These are phyloP conservation scores for Saprolegnia diclina DNA, from an alignment of 352 stramenopile genomes.

Conservation along the genomic window DNA sequence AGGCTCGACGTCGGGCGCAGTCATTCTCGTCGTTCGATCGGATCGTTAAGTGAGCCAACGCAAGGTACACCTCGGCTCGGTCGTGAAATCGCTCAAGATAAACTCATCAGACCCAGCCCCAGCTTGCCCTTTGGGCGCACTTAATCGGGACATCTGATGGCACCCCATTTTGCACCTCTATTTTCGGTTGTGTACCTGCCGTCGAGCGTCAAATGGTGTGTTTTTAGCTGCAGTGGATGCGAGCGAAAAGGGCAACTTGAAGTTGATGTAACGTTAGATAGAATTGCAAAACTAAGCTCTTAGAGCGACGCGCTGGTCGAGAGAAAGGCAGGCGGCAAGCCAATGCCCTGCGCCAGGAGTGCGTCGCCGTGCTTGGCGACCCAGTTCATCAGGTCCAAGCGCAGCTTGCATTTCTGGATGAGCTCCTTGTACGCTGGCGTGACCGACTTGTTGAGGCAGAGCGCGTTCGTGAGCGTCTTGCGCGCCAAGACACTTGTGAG, in stretches of 20 bases:
- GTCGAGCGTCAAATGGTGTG: neutral
- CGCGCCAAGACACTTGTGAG: neutral
- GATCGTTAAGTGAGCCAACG: neutral
- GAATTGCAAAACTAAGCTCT: neutral
- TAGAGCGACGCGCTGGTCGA: neutral
- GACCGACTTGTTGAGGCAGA: slow-evolving; percentile 4
- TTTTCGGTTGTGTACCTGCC: neutral
- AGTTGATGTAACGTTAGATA: slow-evolving; percentile 12
- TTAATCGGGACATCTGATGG: neutral
- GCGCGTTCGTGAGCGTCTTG: slow-evolving; percentile 6
- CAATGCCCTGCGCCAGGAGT: neutral
- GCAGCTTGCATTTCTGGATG: slow-evolving; percentile 8
- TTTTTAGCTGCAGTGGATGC: neutral
- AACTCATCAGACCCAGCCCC: slow-evolving; percentile 10
- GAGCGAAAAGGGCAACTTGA: slow-evolving; percentile 4
- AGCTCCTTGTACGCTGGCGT: slow-evolving; percentile 9
- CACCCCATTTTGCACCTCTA: neutral
- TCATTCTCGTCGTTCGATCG: neutral
- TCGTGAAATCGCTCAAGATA: neutral
- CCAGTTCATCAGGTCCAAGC: slow-evolving; percentile 11
- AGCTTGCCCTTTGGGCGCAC: neutral
- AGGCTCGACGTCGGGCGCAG: slow-evolving; percentile 13
- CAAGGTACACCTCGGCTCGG: neutral
- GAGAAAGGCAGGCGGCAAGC: neutral
- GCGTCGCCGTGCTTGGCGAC: neutral